These are phyloP conservation scores for Chondrostereum purpureum DNA, from an alignment of 1,284 basidiomycete species.

Conservation along the genomic window DNA sequence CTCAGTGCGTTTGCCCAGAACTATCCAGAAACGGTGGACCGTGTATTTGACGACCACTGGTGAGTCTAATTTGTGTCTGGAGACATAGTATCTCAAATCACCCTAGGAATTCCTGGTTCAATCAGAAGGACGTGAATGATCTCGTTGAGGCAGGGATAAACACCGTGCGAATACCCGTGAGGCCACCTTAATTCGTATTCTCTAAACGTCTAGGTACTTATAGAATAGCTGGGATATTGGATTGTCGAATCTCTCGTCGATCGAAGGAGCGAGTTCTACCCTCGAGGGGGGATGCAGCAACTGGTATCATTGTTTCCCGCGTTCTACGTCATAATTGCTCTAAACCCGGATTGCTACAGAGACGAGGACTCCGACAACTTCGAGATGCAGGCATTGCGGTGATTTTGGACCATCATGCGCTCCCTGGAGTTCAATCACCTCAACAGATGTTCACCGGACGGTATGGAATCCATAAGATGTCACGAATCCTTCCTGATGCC, in stretches of 20 bases:
- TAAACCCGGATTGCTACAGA: constrained; percentile 30
- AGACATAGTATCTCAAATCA: background rate
- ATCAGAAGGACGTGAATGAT: constrained; percentile 55
- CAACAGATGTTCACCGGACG: constrained; percentile 61
- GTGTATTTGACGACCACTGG: constrained; percentile 71
- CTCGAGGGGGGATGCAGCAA: constrained; percentile 61
- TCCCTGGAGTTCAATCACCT: constrained; percentile 62
- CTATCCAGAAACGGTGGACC: constrained; percentile 37
- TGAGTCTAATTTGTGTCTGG: constrained; percentile 26
- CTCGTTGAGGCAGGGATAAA: constrained; percentile 63
- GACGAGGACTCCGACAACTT: constrained; percentile 53
- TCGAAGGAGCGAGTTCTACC: constrained; percentile 53
- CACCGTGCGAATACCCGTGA: constrained; percentile 62
- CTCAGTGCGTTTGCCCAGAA: constrained; percentile 41
- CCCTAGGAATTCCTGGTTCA: constrained; percentile 50
- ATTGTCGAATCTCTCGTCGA: constrained; percentile 68
- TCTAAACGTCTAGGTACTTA: too few species aligned
- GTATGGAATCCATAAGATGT: constrained; percentile 24
- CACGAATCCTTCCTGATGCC: background rate
- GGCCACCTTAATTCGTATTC: too few species aligned
- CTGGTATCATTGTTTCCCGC: constrained; percentile 48
- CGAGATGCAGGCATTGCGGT: constrained; percentile 54
- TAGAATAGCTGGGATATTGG: constrained; percentile 78
- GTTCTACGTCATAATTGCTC: too few species aligned
- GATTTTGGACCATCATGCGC: constrained; percentile 71